Percentiles rank a stretch among this genome's conserved stretches.
Conservation (phyloP, 208 protist species). For the Trypanosoma melophagium region DNA sequence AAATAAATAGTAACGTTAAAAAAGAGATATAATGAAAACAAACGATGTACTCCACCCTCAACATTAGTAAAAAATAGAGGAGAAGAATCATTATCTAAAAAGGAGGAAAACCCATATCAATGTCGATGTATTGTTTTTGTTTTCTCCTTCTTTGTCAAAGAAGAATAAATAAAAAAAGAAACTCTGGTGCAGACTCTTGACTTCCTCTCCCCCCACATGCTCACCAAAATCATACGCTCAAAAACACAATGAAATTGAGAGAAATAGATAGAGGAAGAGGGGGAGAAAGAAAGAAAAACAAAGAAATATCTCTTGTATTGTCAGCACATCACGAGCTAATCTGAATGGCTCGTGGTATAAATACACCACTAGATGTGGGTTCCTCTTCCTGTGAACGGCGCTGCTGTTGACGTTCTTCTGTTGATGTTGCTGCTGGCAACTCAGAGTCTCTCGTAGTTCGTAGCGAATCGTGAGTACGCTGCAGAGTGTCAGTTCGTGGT, state of each 20-base stretch:
- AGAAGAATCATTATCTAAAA: too few relatives aligned
- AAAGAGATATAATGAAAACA: too few relatives aligned
- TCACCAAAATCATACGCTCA: conserved; percentile 1
- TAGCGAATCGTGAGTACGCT: conserved; percentile 5
- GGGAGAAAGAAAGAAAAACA: conserved; percentile 8
- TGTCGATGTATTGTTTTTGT: too few relatives aligned
- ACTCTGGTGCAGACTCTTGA: neutral
- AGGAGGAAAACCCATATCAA: too few relatives aligned
- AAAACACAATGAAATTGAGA: conserved; percentile 15
- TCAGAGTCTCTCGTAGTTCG: neutral
- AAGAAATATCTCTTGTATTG: neutral
- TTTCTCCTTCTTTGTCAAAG: too few relatives aligned
- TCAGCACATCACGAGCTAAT: conserved; percentile 11
- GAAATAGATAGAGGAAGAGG: conserved; percentile 11
- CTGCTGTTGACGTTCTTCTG: neutral
- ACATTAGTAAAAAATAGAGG: too few relatives aligned
- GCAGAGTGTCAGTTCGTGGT: neutral
- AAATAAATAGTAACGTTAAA: too few relatives aligned
- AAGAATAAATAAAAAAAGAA: neutral
- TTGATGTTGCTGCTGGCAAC: neutral
- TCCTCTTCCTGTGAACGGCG: neutral
- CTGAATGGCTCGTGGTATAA: conserved; percentile 18
- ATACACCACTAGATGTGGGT: neutral
- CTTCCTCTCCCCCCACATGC: neutral
- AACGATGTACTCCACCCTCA: too few relatives aligned